A percentile compares a stretch with the other conserved stretches of the same genome.
phyloP scores from a whole-genome alignment of 768 basidiomycete genomes.

The Cystobasidium ongulense region DNA sequence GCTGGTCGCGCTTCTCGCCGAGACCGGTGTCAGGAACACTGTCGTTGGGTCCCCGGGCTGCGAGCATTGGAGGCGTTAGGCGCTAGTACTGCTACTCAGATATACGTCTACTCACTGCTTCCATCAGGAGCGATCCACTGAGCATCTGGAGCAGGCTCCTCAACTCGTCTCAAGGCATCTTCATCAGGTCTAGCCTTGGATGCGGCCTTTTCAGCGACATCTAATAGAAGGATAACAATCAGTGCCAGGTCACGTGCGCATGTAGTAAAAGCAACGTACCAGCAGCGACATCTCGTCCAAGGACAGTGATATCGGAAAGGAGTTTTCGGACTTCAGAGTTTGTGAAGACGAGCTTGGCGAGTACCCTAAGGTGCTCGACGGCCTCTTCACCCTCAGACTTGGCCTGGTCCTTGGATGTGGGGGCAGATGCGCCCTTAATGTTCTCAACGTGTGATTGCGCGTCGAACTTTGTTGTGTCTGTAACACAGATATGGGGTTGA shows the following conservation, averaged over 20 bases:
- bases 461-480: conserved; percentile 55
- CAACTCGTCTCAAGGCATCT: conserved; percentile 52
- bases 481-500: not conserved
- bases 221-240: conserved; percentile 46
- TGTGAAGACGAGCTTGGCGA: conserved; percentile 68
- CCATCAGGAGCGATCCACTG: conserved; percentile 35
- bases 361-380: conserved; percentile 74
- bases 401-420: conserved; percentile 49
- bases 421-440: conserved; percentile 49
- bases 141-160: conserved; percentile 22
- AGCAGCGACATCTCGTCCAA: conserved; percentile 44
- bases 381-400: conserved; percentile 61
- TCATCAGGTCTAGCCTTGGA: conserved; percentile 59
- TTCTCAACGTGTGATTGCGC: conserved; percentile 41
- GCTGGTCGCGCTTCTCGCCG: conserved; percentile 50
- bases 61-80: not conserved
- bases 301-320: conserved; percentile 45
- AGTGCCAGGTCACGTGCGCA: conserved; percentile 45
- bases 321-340: conserved; percentile 55
- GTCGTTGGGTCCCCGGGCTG: conserved; percentile 48
- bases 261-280: conserved; percentile 45
- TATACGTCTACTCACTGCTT: conserved; percentile 14
- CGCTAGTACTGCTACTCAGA: not conserved
- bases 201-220: conserved; percentile 62
- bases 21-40: conserved; percentile 52